A percentile compares a stretch with the other conserved stretches of the same genome.
These are phyloP conservation scores for Colletotrichum gloeosporioides DNA, from an alignment of 2,329 filamentous ascomycete genomes.

Conservation along the genomic window DNA sequence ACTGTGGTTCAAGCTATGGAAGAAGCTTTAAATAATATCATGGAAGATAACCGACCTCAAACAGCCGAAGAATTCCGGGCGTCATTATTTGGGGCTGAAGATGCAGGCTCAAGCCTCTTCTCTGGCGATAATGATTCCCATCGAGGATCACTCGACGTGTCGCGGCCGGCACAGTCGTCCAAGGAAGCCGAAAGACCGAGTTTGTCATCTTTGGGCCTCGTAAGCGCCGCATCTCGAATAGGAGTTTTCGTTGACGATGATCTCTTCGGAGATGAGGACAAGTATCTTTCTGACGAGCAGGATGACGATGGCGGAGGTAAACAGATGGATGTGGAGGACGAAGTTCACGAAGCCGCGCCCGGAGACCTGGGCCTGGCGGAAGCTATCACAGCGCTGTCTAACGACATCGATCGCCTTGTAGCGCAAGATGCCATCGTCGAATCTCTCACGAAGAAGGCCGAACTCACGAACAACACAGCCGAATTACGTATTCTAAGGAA, in stretches of 20 bases:
- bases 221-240: constrained; percentile 84
- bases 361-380: constrained; percentile 93
- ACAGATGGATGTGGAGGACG: constrained; percentile 70
- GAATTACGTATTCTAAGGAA: constrained; percentile 92
- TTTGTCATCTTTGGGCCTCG: constrained; percentile 87
- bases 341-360: constrained; percentile 92
- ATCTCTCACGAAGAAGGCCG: constrained; percentile 90
- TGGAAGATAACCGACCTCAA: constrained; percentile 72
- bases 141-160: constrained; percentile 65
- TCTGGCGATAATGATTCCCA: constrained; percentile 65
- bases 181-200: constrained; percentile 76
- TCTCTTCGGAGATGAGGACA: constrained; percentile 88
- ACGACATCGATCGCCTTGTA: constrained; percentile 86
- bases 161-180: constrained; percentile 33
- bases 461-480: constrained; percentile 94
- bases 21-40: constrained; percentile 87
- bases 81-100: constrained; percentile 69
- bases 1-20: constrained; percentile 93
- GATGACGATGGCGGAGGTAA: constrained; percentile 70
- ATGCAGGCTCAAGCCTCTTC: constrained; percentile 54
- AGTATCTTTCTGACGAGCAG: constrained; percentile 83
- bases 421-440: constrained; percentile 92
- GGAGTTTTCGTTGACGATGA: constrained; percentile 95
- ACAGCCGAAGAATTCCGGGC: constrained; percentile 68
- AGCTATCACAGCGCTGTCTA: constrained; percentile 85